Conservation (phyloP, 73 alveolate genomes). For the Stentor roeselii region DNA sequence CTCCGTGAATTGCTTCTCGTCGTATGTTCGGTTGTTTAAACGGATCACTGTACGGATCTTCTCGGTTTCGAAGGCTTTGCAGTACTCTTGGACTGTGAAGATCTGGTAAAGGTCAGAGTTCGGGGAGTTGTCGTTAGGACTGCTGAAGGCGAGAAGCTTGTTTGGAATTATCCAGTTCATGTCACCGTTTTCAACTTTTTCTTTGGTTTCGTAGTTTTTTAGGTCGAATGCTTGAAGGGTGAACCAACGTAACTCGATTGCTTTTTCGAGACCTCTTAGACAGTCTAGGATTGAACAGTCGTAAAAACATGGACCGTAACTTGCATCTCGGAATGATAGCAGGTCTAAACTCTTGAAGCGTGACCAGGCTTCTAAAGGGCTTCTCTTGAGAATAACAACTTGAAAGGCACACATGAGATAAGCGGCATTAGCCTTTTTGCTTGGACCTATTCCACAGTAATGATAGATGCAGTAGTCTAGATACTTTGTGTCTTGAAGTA, state of each 20-base stretch:
- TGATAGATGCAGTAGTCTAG: slow-evolving; percentile 28
- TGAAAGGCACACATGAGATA: slow-evolving; percentile 73
- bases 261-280: slow-evolving; percentile 63
- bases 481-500: slow-evolving; percentile 33
- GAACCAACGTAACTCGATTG: slow-evolving; percentile 57
- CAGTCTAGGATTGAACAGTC: slow-evolving; percentile 64
- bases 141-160: slow-evolving; percentile 41
- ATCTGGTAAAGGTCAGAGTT: slow-evolving; percentile 46
- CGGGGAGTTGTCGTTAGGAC: slow-evolving; percentile 31
- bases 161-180: slow-evolving; percentile 61
- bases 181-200: slow-evolving; percentile 55
- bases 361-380: slow-evolving; percentile 66
- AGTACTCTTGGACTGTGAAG: slow-evolving; percentile 87
- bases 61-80: slow-evolving; percentile 77
- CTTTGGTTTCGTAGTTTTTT: slow-evolving; percentile 43
- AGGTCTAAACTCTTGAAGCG: slow-evolving; percentile 28
- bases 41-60: slow-evolving; percentile 78
- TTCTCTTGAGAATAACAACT: slow-evolving; percentile 48
- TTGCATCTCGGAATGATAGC: slow-evolving; percentile 47
- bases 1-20: slow-evolving; percentile 61
- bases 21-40: slow-evolving; percentile 76
- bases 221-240: slow-evolving; percentile 45
- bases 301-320: slow-evolving; percentile 40
- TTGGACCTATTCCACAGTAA: slow-evolving; percentile 31
- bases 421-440: slow-evolving; percentile 41